These are phyloP conservation scores for Metschnikowia hibisci DNA, from an alignment of 805 yeast species.

Conservation along the genomic window DNA sequence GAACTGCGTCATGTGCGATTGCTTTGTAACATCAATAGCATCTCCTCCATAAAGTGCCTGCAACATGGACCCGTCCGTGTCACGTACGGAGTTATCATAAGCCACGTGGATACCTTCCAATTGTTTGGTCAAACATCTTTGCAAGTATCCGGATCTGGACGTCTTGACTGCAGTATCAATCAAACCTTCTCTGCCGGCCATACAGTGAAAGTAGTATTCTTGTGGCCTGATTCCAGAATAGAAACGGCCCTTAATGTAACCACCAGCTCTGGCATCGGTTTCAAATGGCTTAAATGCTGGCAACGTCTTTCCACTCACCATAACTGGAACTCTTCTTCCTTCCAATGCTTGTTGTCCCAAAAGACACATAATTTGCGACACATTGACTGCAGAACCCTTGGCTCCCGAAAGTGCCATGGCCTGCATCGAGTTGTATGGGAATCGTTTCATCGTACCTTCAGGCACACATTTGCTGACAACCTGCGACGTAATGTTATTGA, in stretches of 20 bases:
- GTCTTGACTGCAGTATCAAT: slow-evolving; percentile 99
- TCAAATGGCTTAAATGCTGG: slow-evolving; percentile 97
- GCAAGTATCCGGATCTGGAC: slow-evolving; percentile 95
- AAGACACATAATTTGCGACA: slow-evolving; percentile 98
- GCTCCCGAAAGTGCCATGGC: slow-evolving; percentile 99
- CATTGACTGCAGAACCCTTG: slow-evolving; percentile 97
- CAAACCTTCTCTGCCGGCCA: slow-evolving; percentile 99
- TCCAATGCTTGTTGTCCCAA: slow-evolving; percentile 98
- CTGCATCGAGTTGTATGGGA: slow-evolving; percentile 97
- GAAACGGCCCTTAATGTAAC: slow-evolving; percentile 94
- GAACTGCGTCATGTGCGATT: slow-evolving; percentile 90
- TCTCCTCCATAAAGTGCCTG: slow-evolving; percentile 99
- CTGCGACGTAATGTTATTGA: slow-evolving; percentile 86
- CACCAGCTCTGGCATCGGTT: slow-evolving; percentile 98
- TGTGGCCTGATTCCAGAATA: slow-evolving; percentile 97
- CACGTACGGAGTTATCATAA: slow-evolving; percentile 94
- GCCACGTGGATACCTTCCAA: slow-evolving; percentile 93
- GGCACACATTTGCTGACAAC: slow-evolving; percentile 95
- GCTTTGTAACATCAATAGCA: slow-evolving; percentile 88
- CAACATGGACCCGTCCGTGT: slow-evolving; percentile 87
- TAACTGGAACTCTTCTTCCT: slow-evolving; percentile 98
- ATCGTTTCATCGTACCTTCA: slow-evolving; percentile 89
- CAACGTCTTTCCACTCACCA: slow-evolving; percentile 96
- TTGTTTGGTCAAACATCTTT: slow-evolving; percentile 97
- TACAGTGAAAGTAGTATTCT: slow-evolving; percentile 98